Base-by-base conservation (phyloP, 2,329 filamentous ascomycete genomes). In the Lasiodiplodia sp. region DNA sequence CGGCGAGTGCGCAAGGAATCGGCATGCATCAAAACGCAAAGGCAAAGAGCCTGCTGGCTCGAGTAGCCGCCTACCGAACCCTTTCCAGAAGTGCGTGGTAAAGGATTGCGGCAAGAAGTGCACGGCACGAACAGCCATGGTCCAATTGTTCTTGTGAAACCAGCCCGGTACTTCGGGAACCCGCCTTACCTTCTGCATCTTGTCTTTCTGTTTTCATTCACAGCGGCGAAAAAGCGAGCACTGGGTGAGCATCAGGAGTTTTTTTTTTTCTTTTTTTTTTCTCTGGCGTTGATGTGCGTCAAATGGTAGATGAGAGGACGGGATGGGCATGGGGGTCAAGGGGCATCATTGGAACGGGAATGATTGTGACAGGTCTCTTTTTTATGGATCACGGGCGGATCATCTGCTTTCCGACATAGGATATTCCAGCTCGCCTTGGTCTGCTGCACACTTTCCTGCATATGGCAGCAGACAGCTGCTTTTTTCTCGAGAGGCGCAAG, bases 1-100 rank as follows among this genome's bases (percentile, higher is more conserved):
- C 72, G 85, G 85, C 63, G 79, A 81, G 68, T 87, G 85, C 73
- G 81, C 84, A 31, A 73, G 77, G 8, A 80, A 81, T 44, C 81
- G 82, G 11, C 68, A 74, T 51, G 69, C 70, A 69, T 25, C 70
- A 1, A 78, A 76, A 66, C 73, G 77, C 49, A 83, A 80, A 63
- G 80, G 80, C 63, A 81, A 80, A 69, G 78, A 80, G 63, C 76
- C 71, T 16, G 56, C 18, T 1, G 56, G 60, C 76, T 75, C 52
- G 69, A 72, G 18, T 58, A 71, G 12, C 34, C 34, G 63, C 75
- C 73, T 38, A 8, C 73, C 76, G 14, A 74, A 74, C 49, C 78
- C 82, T 0, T 83, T 85, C 74, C 83, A 81, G 69, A 73, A 74
- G 34, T 86, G 84, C 64, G 81, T 83, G 1, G 83, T 84, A 0